phyloP scores from a whole-genome alignment of 495 filamentous ascomycete genomes.

The Xylaria grammica region DNA sequence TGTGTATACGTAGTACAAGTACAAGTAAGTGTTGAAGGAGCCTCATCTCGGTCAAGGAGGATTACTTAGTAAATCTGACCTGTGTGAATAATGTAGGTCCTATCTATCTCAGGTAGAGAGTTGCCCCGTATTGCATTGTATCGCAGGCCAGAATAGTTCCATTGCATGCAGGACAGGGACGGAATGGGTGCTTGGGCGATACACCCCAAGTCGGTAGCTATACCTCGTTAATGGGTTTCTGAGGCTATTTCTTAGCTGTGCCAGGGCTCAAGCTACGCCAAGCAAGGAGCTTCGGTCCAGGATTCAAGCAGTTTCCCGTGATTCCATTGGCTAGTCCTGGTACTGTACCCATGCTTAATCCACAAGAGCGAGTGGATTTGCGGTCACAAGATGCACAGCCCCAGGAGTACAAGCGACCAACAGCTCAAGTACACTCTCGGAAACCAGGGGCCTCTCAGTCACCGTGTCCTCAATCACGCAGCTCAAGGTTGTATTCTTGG shows the following conservation, averaged over 20 bases:
- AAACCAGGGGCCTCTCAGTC: background rate
- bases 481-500: slow-evolving; percentile 4
- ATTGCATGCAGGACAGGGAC: slow-evolving; percentile 9
- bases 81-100: background rate
- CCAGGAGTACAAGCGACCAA: slow-evolving; percentile 16
- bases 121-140: background rate
- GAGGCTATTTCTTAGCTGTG: background rate
- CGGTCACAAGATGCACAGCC: slow-evolving; percentile 22
- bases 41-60: slow-evolving; percentile 8
- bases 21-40: background rate
- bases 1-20: too few relatives aligned
- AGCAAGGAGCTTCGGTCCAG: slow-evolving; percentile 19
- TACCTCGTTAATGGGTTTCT: background rate
- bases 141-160: background rate
- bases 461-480: background rate
- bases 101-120: background rate
- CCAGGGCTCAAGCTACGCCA: slow-evolving; percentile 15
- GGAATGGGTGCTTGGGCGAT: slow-evolving; percentile 3
- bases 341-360: background rate
- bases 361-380: slow-evolving; percentile 18
- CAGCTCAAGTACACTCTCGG: background rate
- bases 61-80: too few relatives aligned
- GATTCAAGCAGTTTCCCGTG: background rate
- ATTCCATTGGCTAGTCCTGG: slow-evolving; percentile 9
- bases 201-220: background rate